phyloP scores from a whole-genome alignment of 768 basidiomycete species.

The Phylloporus sp. region DNA sequence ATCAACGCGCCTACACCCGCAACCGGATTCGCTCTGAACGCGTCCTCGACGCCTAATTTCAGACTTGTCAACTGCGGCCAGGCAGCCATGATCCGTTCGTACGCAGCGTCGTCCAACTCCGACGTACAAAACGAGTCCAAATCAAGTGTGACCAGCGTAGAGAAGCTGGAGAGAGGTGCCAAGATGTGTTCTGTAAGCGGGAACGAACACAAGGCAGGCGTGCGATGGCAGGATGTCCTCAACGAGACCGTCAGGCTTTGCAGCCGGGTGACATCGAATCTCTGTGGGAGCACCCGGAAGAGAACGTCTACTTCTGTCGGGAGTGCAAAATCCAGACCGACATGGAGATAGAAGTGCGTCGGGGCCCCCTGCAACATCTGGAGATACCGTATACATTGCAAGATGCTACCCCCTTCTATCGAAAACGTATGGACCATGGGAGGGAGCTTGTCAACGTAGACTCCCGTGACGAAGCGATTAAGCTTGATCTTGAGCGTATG shows the following conservation, averaged over 20 bases:
- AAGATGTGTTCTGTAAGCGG: conserved; percentile 1
- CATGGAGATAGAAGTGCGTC: not conserved
- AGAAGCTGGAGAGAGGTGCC: conserved; percentile 4
- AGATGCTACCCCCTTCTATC: conserved; percentile 3
- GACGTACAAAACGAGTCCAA: conserved; percentile 9
- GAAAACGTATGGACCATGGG: conserved; percentile 6
- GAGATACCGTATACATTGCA: conserved; percentile 10
- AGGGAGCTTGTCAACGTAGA: conserved; percentile 5
- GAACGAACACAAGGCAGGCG: not conserved
- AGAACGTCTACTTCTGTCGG: conserved; percentile 7
- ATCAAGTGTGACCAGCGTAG: conserved; percentile 4
- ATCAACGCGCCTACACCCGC: conserved; percentile 14
- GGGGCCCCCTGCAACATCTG: conserved; percentile 4
- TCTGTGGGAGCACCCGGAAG: conserved; percentile 4
- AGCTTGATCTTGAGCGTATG: conserved; percentile 13
- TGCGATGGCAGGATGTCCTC: not conserved
- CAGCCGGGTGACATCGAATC: conserved; percentile 1
- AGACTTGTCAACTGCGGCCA: conserved; percentile 9
- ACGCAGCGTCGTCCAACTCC: conserved; percentile 12
- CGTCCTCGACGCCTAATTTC: conserved; percentile 7
- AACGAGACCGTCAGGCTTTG: conserved; percentile 3
- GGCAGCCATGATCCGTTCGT: conserved; percentile 4
- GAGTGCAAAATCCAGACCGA: not conserved
- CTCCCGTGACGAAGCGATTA: not conserved
- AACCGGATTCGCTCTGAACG: not conserved